A percentile compares a stretch with the other conserved stretches of the same genome.
These are phyloP conservation scores for Rhodotorula sp. DNA, from an alignment of 1,284 basidiomycete species.

Conservation along the genomic window DNA sequence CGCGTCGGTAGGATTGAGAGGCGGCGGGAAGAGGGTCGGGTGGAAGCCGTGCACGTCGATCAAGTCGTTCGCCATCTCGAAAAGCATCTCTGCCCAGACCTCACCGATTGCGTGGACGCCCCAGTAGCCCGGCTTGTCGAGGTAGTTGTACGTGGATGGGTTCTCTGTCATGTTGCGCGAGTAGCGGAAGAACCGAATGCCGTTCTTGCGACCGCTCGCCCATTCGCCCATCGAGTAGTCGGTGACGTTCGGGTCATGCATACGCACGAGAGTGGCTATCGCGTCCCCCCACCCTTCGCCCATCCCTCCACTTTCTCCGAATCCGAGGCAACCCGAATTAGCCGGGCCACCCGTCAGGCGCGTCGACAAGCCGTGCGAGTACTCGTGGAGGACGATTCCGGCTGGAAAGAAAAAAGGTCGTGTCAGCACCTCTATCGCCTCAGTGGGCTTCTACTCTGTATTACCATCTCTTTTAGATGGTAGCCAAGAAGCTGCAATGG, in stretches of 20 bases:
- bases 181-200: slow-evolving; percentile 88
- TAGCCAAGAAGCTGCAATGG: neutral
- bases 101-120: slow-evolving; percentile 66
- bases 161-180: slow-evolving; percentile 66
- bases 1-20: slow-evolving; percentile 56
- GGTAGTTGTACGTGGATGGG: slow-evolving; percentile 92
- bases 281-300: too few relatives aligned
- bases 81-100: slow-evolving; percentile 83
- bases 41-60: slow-evolving; percentile 72
- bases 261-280: too few relatives aligned
- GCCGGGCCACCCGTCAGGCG: slow-evolving; percentile 90
- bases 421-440: too few relatives aligned
- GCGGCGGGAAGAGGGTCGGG: slow-evolving; percentile 75
- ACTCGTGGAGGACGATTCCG: slow-evolving; percentile 48
- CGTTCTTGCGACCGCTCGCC: slow-evolving; percentile 73
- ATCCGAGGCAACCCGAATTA: slow-evolving; percentile 56
- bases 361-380: slow-evolving; percentile 82
- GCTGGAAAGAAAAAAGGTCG: slow-evolving; percentile 6
- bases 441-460: too few relatives aligned
- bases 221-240: slow-evolving; percentile 77
- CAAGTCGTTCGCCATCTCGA: slow-evolving; percentile 63
- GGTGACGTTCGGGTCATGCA: slow-evolving; percentile 28
- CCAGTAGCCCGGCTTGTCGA: slow-evolving; percentile 90
- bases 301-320: too few relatives aligned
- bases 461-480: too few relatives aligned